Conservation (phyloP, 23 red algal species). For the Gracilaria vermiculophylla region DNA sequence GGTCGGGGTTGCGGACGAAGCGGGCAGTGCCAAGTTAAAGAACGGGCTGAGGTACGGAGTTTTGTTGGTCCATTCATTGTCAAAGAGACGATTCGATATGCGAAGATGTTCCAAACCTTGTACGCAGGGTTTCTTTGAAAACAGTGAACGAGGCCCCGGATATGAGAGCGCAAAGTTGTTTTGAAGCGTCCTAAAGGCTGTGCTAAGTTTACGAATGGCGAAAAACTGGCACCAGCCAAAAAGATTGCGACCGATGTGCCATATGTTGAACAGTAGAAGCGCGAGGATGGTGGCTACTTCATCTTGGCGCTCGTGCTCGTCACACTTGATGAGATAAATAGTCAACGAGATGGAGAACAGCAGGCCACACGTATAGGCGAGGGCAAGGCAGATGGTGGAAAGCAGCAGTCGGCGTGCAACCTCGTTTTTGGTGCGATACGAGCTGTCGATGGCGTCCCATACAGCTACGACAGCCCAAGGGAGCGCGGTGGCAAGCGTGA, state of each 20-base stretch:
- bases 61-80: not conserved
- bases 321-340: not conserved
- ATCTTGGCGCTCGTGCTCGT: conserved; percentile 4
- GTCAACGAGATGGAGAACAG: not conserved
- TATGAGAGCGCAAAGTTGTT: not conserved
- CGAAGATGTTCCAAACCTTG: conserved; percentile 12
- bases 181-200: not conserved
- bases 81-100: conserved; percentile 8
- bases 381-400: not conserved
- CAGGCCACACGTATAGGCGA: conserved; percentile 6
- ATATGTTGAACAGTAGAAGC: conserved; percentile 27
- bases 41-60: conserved; percentile 18
- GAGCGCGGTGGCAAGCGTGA: conserved; percentile 10
- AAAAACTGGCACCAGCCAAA: conserved; percentile 9
- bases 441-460: conserved; percentile 10
- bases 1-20: not conserved
- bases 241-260: conserved; percentile 7
- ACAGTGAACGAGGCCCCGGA: not conserved
- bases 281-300: conserved; percentile 33
- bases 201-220: conserved; percentile 6
- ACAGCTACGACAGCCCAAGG: conserved; percentile 40
- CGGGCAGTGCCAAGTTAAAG: not conserved
- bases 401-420: not conserved
- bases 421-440: not conserved
- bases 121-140: not conserved